Base-by-base conservation (phyloP, 2,329 filamentous ascomycete genomes). In the Pseudogymnoascus sp. region DNA sequence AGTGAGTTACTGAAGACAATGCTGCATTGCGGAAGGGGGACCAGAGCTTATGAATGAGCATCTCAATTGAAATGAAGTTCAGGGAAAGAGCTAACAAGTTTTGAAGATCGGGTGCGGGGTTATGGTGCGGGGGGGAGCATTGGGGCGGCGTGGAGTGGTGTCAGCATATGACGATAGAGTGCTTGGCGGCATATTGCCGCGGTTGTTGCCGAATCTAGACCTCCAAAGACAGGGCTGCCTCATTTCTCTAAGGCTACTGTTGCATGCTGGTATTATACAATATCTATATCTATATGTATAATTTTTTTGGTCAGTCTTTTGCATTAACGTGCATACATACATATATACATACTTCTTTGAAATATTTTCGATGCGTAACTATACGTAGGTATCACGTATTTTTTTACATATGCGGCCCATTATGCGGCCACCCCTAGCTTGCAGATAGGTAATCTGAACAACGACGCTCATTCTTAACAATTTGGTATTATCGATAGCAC, bases 181-280 rank as follows among this genome's bases (percentile, higher is more conserved):
- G 46, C 46, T 53, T 53, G 46, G 46, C 46, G 14, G n/a, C n/a
- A 53, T 53, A 19, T 53, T 53, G 46, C 46, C 46, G 46, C 46
- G 46, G 46, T 53, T 53, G 26, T 53, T 19, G 24, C 46, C 46
- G 46, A 53, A 53, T 31, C 46, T 31, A 31, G 46, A 6, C 26
- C 26, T 14, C 10, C 43, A 26, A 50, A 50, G n/a, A n/a, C 8
- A 26, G 12, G 4, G 11, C 5, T n/a, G 22, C 41, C 19, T 41
- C 4, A 6, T 22, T 22, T 6, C 5, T 41, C 19, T 41, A 22
- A 41, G 40, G 8, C 19, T 16, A 26, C 22, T 8, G 7, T 50
- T 26, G 22, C 14, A 28, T 50, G 12, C 24, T 50, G 6, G 12
- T 28, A 28, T n/a, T 50, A 16, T 50, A 26, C 14, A 28, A n/a